Percentiles rank a stretch among this genome's conserved stretches.
These are phyloP conservation scores for Elaeis guineensis DNA, from an alignment of 176 grass and related monocot species.

Conservation along the genomic window DNA sequence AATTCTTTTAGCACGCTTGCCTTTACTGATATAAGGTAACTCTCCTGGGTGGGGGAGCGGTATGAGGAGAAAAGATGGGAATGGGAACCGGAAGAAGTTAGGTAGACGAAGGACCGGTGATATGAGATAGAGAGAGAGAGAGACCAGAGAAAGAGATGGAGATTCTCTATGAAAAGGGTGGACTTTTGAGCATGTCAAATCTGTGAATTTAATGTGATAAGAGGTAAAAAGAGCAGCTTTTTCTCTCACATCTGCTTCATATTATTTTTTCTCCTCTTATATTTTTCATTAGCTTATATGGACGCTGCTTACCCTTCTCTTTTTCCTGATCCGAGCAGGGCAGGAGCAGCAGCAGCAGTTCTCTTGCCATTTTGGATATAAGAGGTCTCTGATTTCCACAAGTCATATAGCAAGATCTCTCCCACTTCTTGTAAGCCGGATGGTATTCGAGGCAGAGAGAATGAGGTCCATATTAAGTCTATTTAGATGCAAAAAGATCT, in stretches of 20 bases:
- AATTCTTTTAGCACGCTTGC: background rate
- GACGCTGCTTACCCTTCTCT: slow-evolving; percentile 15
- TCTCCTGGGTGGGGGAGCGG: slow-evolving; percentile 6
- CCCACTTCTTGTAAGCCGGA: background rate
- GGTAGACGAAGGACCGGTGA: too few species aligned
- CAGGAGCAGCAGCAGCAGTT: slow-evolving; percentile 36
- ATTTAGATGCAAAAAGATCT: too few species aligned
- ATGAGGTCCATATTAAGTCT: too few species aligned
- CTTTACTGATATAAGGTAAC: slow-evolving; percentile 11
- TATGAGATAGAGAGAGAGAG: slow-evolving; percentile 17
- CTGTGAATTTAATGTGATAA: slow-evolving; percentile 34
- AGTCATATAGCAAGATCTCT: slow-evolving; percentile 10
- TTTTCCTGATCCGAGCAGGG: slow-evolving; percentile 22
- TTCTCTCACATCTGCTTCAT: too few species aligned
- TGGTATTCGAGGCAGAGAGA: background rate
- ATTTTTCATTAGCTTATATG: background rate
- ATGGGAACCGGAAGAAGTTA: too few species aligned
- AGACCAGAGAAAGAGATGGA: background rate
- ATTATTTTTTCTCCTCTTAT: too few species aligned
- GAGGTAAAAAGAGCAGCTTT: slow-evolving; percentile 32
- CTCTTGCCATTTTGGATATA: slow-evolving; percentile 39
- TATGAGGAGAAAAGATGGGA: background rate
- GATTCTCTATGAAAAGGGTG: slow-evolving; percentile 17
- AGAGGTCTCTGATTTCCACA: slow-evolving; percentile 36
- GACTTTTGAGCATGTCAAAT: slow-evolving; percentile 76